A percentile compares a stretch with the other conserved stretches of the same genome.
phyloP scores from a whole-genome alignment of 495 filamentous ascomycete species.

The Neurospora sp. region DNA sequence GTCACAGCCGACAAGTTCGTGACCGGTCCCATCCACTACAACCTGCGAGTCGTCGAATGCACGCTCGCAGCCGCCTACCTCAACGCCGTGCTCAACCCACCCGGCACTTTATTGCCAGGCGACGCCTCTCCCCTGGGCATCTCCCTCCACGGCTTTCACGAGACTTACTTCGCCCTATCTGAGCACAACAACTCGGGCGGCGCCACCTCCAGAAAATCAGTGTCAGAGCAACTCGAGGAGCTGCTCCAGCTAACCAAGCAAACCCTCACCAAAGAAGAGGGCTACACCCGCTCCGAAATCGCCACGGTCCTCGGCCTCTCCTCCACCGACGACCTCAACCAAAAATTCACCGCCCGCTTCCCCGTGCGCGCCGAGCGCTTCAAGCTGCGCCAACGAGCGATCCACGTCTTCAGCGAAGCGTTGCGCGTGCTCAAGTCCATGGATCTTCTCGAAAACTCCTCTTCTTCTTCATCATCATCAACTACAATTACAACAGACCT shows the following conservation, averaged over 20 bases:
- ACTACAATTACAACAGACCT: slow-evolving; percentile 28
- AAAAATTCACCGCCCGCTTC: slow-evolving; percentile 70
- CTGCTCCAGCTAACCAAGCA: slow-evolving; percentile 54
- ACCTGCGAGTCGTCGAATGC: slow-evolving; percentile 92
- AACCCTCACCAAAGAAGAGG: slow-evolving; percentile 59
- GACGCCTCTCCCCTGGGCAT: slow-evolving; percentile 79
- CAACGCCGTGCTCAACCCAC: slow-evolving; percentile 40
- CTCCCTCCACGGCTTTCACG: slow-evolving; percentile 77
- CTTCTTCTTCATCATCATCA: slow-evolving; percentile 4
- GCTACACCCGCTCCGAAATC: slow-evolving; percentile 84
- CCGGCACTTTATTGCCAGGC: slow-evolving; percentile 54
- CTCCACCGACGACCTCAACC: slow-evolving; percentile 56
- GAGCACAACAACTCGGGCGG: slow-evolving; percentile 23
- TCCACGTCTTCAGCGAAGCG: slow-evolving; percentile 87
- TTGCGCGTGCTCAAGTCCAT: slow-evolving; percentile 78
- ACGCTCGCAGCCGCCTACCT: slow-evolving; percentile 70
- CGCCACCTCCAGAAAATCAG: slow-evolving; percentile 19
- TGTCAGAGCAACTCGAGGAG: slow-evolving; percentile 47
- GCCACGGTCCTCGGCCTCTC: slow-evolving; percentile 55
- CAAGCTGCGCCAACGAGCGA: slow-evolving; percentile 71
- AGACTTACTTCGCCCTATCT: slow-evolving; percentile 48
- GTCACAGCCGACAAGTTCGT: slow-evolving; percentile 90
- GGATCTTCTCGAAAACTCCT: slow-evolving; percentile 46
- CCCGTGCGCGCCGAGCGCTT: slow-evolving; percentile 83
- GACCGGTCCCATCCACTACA: slow-evolving; percentile 87